Base-by-base conservation (phyloP, 1,284 basidiomycete genomes). In the Takashimella tepidaria region DNA sequence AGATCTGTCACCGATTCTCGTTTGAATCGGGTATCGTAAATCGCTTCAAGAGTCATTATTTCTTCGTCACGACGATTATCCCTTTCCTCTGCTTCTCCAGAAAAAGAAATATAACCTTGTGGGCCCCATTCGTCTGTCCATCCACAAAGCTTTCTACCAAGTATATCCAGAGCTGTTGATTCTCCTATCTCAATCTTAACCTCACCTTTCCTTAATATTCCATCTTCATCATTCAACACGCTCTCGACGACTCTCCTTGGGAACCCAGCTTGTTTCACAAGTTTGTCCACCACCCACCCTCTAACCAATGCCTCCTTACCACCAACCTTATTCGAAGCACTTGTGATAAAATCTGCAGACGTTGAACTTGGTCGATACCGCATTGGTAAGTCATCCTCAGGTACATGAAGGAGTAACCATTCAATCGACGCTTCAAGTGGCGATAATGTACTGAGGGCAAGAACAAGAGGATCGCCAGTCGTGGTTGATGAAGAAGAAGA, bases 181-280 rank as follows among this genome's bases (percentile, higher is more conserved):
- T 78, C 74, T 23, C 63, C 54, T 16, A 66, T 63, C 6, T 66
- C 64, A 6, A 56, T 52, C 3, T 51, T 54, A 46, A 58, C 62
- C 41, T 67, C 42, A 3, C 67, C 56, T 3, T 31, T 54, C n/a
- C n/a, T n/a, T n/a, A n/a, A n/a, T n/a, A n/a, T n/a, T n/a, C n/a
- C n/a, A 12, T 54, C 51, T 11, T 45, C 55, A 3, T 59, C 42
- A 20, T 56, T 57, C 26, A 82, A 77, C 51, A 78, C 81, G 24
- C 80, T 77, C 62, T 83, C 83, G 13, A 92, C 88, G 8, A 82
- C 78, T 55, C 86, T 82, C 1, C 81, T 75, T 5, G 92, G 92
- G 77, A 86, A 92, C 2, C 92, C 92, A 42, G 86, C 88, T 66
- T 88, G 83, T 67, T 90, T 91, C 52, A 86, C 80, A 2, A 89